Evolutionary conservation across 2,329 filamentous ascomycete genomes (phyloP).

Genomic region (Daldinia eschscholtzii): DNA sequence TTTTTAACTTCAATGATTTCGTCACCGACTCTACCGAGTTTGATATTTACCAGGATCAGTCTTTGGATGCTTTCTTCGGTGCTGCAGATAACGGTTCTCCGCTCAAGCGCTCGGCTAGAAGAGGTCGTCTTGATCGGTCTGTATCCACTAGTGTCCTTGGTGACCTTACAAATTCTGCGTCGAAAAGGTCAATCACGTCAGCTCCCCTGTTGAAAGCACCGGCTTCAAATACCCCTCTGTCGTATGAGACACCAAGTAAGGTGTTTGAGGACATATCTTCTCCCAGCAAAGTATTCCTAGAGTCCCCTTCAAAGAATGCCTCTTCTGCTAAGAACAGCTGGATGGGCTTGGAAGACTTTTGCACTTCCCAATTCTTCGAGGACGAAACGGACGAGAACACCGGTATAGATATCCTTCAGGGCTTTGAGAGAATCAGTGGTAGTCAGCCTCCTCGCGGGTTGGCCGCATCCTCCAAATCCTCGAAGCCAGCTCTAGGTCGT

Average conservation of each 20-base stretch:
- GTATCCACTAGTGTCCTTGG: slow-evolving; percentile 72
- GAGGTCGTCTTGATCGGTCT: slow-evolving; percentile 73
- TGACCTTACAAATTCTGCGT: slow-evolving; percentile 68
- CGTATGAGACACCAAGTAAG: slow-evolving; percentile 70
- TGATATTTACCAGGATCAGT: slow-evolving; percentile 70
- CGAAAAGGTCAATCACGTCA: slow-evolving; percentile 65
- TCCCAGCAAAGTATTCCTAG: slow-evolving; percentile 64
- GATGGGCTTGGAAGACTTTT: slow-evolving; percentile 63
- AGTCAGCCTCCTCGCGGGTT: slow-evolving; percentile 52
- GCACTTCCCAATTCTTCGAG: slow-evolving; percentile 66
- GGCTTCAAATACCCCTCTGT: slow-evolving; percentile 54
- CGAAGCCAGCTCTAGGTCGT: slow-evolving; percentile 55
- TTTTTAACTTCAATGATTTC: slow-evolving; percentile 66
- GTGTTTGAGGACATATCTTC: slow-evolving; percentile 67
- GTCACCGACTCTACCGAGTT: slow-evolving; percentile 66
- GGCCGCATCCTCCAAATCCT: slow-evolving; percentile 47
- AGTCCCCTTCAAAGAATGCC: slow-evolving; percentile 56
- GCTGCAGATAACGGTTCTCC: slow-evolving; percentile 72
- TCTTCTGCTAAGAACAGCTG: slow-evolving; percentile 60
- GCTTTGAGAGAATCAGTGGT: slow-evolving; percentile 79
- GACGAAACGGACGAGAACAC: slow-evolving; percentile 70
- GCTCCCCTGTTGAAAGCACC: slow-evolving; percentile 65
- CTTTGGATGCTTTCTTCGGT: slow-evolving; percentile 59
- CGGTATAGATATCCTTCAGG: slow-evolving; percentile 78
- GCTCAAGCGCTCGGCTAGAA: slow-evolving; percentile 71